A percentile compares a stretch with the other conserved stretches of the same genome.
These are phyloP conservation scores for Xerophyta viscosa DNA, from an alignment of 106 monocot genomes.

Conservation along the genomic window DNA sequence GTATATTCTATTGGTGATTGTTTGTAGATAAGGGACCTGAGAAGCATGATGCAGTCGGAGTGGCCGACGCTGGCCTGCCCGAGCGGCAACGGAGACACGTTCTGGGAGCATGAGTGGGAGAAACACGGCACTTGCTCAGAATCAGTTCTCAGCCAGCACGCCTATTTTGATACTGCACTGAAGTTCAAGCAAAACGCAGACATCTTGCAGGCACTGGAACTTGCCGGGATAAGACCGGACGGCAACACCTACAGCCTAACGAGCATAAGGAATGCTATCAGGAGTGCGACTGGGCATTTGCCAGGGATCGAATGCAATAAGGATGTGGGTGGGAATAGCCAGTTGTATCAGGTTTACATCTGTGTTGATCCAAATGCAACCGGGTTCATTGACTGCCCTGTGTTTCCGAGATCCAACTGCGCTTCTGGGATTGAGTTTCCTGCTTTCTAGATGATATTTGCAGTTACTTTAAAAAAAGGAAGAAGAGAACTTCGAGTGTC, in stretches of 20 bases:
- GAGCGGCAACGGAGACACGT: constrained; percentile 15
- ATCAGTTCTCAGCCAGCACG: constrained; percentile 27
- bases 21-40: constrained; percentile 16
- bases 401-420: constrained; percentile 23
- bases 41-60: not conserved
- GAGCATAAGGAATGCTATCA: constrained; percentile 28
- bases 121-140: constrained; percentile 52
- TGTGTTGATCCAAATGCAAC: constrained; percentile 33
- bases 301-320: constrained; percentile 47
- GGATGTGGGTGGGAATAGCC: constrained; percentile 21
- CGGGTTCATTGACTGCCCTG: constrained; percentile 31
- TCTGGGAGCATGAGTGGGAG: constrained; percentile 49
- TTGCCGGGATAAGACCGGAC: constrained; percentile 18
- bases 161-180: constrained; percentile 38
- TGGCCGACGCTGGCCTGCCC: constrained; percentile 58
- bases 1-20: not conserved
- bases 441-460: constrained; percentile 11
- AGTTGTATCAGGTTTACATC: constrained; percentile 44
- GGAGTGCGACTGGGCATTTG: constrained; percentile 9
- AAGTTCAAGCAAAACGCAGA: constrained; percentile 21
- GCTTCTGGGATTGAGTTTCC: constrained; percentile 27
- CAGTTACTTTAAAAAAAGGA: not conserved
- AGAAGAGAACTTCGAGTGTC: too few species aligned
- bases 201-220: constrained; percentile 17
- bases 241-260: not conserved